Evolutionary conservation across 2,329 filamentous ascomycete species (phyloP).

Genomic region (Coleophoma crateriformis): DNA sequence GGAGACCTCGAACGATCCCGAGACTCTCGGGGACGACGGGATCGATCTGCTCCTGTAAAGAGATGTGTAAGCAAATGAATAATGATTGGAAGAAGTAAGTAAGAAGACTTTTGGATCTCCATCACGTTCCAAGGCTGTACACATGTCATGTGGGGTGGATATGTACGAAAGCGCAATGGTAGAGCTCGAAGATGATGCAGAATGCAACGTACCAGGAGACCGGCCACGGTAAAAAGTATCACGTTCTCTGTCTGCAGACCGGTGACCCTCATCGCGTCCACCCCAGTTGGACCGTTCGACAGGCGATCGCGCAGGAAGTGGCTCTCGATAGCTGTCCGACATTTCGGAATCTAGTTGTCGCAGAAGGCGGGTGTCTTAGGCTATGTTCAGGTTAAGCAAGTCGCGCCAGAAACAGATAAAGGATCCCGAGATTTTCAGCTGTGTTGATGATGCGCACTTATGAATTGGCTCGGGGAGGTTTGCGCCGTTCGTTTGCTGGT

Average conservation of each 20-base stretch:
- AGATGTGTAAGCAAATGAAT: constrained; percentile 11
- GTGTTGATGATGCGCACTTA: constrained; percentile 5
- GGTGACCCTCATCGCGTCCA: constrained; percentile 25
- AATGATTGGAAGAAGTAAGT: neutral
- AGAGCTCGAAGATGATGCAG: neutral
- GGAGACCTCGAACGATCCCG: constrained; percentile 68
- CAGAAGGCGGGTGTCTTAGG: neutral
- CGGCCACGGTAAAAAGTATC: constrained; percentile 61
- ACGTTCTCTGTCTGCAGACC: constrained; percentile 29
- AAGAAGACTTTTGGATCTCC: neutral
- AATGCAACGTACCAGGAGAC: constrained; percentile 59
- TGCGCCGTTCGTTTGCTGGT: constrained; percentile 10
- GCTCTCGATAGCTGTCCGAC: constrained; percentile 22
- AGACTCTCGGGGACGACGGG: constrained; percentile 42
- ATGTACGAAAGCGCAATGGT: neutral
- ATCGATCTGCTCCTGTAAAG: constrained; percentile 47
- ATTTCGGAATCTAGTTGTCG: constrained; percentile 4
- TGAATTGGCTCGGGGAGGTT: constrained; percentile 8
- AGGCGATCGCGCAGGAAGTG: constrained; percentile 24
- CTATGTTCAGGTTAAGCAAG: neutral
- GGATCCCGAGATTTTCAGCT: neutral
- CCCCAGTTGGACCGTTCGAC: constrained; percentile 26
- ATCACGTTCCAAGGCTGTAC: neutral
- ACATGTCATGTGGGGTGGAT: neutral
- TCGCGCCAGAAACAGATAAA: neutral